These are phyloP conservation scores for Blastocystis sp. DNA, from an alignment of 352 stramenopile species.

Conservation along the genomic window DNA sequence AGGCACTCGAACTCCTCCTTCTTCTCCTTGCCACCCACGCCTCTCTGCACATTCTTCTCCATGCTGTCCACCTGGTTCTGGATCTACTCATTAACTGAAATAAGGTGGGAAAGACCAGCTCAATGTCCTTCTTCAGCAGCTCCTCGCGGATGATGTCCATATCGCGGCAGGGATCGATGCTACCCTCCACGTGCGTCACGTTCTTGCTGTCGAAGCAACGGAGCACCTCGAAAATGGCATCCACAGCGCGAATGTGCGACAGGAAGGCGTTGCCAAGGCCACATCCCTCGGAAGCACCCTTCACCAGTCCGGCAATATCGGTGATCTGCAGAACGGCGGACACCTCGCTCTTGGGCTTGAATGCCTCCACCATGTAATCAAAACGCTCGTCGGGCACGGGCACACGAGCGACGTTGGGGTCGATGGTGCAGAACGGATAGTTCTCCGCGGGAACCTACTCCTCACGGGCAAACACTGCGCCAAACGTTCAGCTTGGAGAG, in stretches of 20 bases:
- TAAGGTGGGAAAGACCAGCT: slow-evolving; percentile 68
- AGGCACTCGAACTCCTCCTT: slow-evolving; percentile 84
- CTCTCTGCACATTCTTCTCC: slow-evolving; percentile 71
- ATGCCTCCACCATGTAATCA: slow-evolving; percentile 93
- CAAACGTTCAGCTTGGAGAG: slow-evolving; percentile 84
- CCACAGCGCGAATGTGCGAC: slow-evolving; percentile 95
- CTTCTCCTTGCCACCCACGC: slow-evolving; percentile 74
- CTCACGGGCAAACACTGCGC: not conserved
- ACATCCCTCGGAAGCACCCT: slow-evolving; percentile 90
- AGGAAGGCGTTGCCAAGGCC: slow-evolving; percentile 98
- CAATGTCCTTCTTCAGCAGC: slow-evolving; percentile 93
- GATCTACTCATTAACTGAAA: slow-evolving; percentile 72
- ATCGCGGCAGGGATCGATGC: slow-evolving; percentile 95
- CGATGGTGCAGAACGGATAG: slow-evolving; percentile 96
- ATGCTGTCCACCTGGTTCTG: slow-evolving; percentile 78
- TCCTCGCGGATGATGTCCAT: slow-evolving; percentile 97
- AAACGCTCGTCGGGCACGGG: slow-evolving; percentile 95
- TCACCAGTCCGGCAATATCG: slow-evolving; percentile 98
- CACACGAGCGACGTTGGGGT: slow-evolving; percentile 94
- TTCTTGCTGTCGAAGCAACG: slow-evolving; percentile 94
- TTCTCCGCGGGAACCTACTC: slow-evolving; percentile 79
- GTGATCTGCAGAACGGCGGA: slow-evolving; percentile 94
- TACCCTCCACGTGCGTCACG: slow-evolving; percentile 97
- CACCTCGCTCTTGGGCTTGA: slow-evolving; percentile 88
- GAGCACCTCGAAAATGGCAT: slow-evolving; percentile 96